These are phyloP conservation scores for Colletotrichum acutatum DNA, from an alignment of 2,329 filamentous ascomycete genomes.

Conservation along the genomic window DNA sequence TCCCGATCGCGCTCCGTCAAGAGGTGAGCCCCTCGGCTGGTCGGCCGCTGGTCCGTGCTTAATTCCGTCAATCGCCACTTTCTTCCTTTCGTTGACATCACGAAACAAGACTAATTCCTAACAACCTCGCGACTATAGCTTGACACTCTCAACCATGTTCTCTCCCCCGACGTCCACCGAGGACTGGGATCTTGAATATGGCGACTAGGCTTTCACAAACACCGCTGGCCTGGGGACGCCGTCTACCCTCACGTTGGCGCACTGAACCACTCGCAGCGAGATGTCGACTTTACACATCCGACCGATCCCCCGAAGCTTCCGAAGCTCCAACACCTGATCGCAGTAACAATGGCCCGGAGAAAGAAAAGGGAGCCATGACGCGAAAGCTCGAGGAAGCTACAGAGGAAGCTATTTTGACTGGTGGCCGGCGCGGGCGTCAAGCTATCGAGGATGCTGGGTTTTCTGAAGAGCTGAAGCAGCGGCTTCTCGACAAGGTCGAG, in stretches of 20 bases:
- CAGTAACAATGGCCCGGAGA: neutral
- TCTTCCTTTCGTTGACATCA: constrained; percentile 32
- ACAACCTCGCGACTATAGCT: neutral
- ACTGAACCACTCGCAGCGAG: neutral
- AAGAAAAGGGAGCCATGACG: constrained; percentile 58
- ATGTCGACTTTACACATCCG: constrained; percentile 23
- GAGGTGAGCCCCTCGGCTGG: neutral
- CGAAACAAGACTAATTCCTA: neutral
- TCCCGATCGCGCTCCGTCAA: neutral
- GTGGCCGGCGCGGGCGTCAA: constrained; percentile 67
- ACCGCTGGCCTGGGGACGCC: constrained; percentile 7
- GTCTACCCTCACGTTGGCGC: neutral
- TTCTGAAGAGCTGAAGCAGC: constrained; percentile 70
- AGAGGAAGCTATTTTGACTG: constrained; percentile 69
- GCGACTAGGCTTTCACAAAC: constrained; percentile 17
- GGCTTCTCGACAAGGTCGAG: constrained; percentile 66
- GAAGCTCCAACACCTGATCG: neutral
- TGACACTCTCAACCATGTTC: neutral
- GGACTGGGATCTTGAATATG: constrained; percentile 16
- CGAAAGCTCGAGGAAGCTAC: constrained; percentile 71
- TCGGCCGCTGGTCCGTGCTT: constrained; percentile 24
- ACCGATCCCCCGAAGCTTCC: constrained; percentile 18
- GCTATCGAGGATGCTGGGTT: constrained; percentile 73
- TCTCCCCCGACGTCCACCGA: neutral
- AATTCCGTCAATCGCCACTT: constrained; percentile 32